These are phyloP conservation scores for Saccharomycopsis selenospora DNA, from an alignment of 805 yeast species.

Conservation along the genomic window DNA sequence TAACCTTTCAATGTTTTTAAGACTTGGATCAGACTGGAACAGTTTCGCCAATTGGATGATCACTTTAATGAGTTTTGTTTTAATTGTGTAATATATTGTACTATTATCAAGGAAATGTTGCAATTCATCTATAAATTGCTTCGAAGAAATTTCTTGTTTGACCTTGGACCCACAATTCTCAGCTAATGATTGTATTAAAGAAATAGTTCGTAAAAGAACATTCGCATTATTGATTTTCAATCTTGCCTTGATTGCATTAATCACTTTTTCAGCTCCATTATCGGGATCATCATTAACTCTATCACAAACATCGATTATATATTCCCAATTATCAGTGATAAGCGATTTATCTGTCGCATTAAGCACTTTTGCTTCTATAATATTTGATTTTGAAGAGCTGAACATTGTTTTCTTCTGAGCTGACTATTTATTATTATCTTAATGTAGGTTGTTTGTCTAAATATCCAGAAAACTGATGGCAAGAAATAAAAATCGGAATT, in stretches of 20 bases:
- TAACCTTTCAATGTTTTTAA: slow-evolving; percentile 61
- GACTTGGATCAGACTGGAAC: slow-evolving; percentile 68
- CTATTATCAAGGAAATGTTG: slow-evolving; percentile 44
- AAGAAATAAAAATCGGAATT: neutral
- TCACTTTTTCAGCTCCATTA: slow-evolving; percentile 41
- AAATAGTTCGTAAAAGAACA: slow-evolving; percentile 51
- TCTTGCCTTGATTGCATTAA: slow-evolving; percentile 40
- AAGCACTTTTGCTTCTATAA: slow-evolving; percentile 7
- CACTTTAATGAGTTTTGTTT: slow-evolving; percentile 33
- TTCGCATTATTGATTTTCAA: slow-evolving; percentile 53
- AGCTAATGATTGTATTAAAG: slow-evolving; percentile 52
- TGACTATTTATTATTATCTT: neutral
- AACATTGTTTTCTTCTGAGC: slow-evolving; percentile 4
- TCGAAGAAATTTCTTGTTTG: slow-evolving; percentile 55
- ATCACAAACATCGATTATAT: slow-evolving; percentile 60
- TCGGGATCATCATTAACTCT: slow-evolving; percentile 55
- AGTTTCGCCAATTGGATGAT: slow-evolving; percentile 44
- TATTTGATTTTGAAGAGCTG: slow-evolving; percentile 8
- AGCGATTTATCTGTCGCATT: slow-evolving; percentile 61
- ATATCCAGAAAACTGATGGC: neutral
- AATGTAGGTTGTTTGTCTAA: no score
- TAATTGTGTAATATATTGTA: slow-evolving; percentile 59
- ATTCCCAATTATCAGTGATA: slow-evolving; percentile 62
- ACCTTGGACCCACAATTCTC: slow-evolving; percentile 72
- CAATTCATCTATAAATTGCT: slow-evolving; percentile 42